Evolutionary conservation across 2,329 filamentous ascomycete species (phyloP).

Genomic region (Ophiostoma sp.): DNA sequence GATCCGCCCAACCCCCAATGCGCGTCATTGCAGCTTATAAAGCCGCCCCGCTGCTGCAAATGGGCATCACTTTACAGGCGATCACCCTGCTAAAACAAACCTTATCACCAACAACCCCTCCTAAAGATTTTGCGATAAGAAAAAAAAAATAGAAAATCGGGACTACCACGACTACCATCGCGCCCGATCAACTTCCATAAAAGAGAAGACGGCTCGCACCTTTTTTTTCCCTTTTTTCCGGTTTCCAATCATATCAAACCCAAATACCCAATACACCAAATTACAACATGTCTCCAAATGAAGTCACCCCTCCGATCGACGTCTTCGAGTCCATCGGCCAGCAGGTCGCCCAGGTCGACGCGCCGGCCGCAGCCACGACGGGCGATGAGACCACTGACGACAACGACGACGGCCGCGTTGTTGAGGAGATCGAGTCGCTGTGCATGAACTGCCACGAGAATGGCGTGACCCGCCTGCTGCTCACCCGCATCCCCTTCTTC

Average conservation of each 20-base stretch:
- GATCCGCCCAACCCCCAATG: not conserved
- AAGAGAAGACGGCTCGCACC: not conserved
- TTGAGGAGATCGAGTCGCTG: conserved; percentile 68
- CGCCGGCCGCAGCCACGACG: conserved; percentile 29
- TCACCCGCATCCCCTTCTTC: conserved; percentile 94
- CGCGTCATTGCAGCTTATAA: conserved; percentile 23
- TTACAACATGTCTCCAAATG: conserved; percentile 34
- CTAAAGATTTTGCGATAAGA: conserved; percentile 23
- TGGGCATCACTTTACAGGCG: conserved; percentile 15
- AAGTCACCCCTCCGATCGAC: conserved; percentile 40
- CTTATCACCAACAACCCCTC: conserved; percentile 22
- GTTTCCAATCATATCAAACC: not conserved
- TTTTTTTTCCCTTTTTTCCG: not conserved
- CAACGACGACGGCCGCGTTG: conserved; percentile 48
- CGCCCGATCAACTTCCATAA: conserved; percentile 10
- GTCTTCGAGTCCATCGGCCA: conserved; percentile 60
- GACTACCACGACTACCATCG: not conserved
- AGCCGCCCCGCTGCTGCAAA: conserved; percentile 17
- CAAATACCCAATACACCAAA: not conserved
- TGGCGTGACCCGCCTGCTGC: conserved; percentile 77
- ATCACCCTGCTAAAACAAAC: conserved; percentile 8
- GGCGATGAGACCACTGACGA: conserved; percentile 30
- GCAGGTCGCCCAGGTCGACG: conserved; percentile 50
- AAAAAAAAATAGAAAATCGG: conserved; percentile 6
- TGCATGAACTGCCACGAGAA: conserved; percentile 84